Conservation (phyloP, 2,329 filamentous ascomycete genomes). For the Aspergillus caelatus region DNA sequence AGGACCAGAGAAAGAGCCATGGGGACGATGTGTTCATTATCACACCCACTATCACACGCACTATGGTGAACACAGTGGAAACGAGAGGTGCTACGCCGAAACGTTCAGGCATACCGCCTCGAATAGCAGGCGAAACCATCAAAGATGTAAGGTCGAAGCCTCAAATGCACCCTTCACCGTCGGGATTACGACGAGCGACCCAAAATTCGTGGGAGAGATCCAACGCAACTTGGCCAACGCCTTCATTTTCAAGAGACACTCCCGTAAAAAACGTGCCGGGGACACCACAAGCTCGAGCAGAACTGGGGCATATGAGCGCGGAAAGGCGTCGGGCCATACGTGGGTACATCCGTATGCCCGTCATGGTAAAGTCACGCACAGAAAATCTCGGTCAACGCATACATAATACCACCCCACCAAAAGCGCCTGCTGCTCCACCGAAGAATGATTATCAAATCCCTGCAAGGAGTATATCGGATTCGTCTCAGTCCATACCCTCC, state of each 20-base stretch:
- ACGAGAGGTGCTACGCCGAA: conserved; percentile 22
- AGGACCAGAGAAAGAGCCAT: conserved; percentile 18
- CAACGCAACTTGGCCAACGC: conserved; percentile 23
- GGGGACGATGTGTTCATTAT: conserved; percentile 40
- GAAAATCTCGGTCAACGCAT: conserved; percentile 27
- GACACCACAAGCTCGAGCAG: conserved; percentile 16
- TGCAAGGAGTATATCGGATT: conserved; percentile 14
- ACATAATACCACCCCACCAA: conserved; percentile 14
- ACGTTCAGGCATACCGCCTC: conserved; percentile 16
- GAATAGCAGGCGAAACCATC: conserved; percentile 30
- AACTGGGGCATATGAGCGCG: conserved; percentile 10
- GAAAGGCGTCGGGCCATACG: conserved; percentile 30
- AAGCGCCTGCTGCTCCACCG: conserved; percentile 1
- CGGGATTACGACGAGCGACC: conserved; percentile 29
- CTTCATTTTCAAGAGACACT: conserved; percentile 19
- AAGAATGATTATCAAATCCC: conserved; percentile 7
- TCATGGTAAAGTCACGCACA: conserved; percentile 30
- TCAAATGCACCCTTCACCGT: conserved; percentile 28
- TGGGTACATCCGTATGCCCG: conserved; percentile 43
- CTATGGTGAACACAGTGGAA: conserved; percentile 37
- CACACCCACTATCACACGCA: conserved; percentile 47
- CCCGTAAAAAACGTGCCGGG: conserved; percentile 17
- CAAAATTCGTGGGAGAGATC: conserved; percentile 28
- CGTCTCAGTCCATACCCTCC: conserved; percentile 3
- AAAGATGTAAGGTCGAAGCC: conserved; percentile 31